Base-by-base conservation (phyloP, 2,329 filamentous ascomycete genomes). In the Ceratocystis diversiconidia region DNA sequence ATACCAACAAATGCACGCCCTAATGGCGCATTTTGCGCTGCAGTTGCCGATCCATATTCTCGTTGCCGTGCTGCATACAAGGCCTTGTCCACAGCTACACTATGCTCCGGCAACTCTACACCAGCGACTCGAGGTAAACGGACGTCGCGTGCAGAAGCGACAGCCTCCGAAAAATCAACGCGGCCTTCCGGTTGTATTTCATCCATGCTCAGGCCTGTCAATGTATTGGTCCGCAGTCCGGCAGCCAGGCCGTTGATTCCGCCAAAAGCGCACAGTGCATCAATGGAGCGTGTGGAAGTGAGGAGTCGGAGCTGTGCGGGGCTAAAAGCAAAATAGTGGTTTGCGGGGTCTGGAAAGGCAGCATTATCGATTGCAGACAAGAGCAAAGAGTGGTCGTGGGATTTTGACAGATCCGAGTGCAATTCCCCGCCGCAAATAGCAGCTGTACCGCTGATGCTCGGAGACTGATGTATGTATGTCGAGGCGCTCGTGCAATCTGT, bases 221-320 rank as follows among this genome's bases (percentile, higher is more conserved):
- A 70, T 2, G 77, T 66, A 68, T 83, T 76, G 60, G 80, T 79
- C 46, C 79, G 75, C 6, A 84, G 73, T 15, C 81, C 81, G 4
- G 73, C 74, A 19, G 79, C 79, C 19, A 84, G 75, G n/a, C 81
- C 82, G 7, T 73, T 70, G 12, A 83, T 70, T 17, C 81, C 81
- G n/a, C 81, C 81, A 68, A 84, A 75, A 17, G 77, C 79, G 61
- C 77, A 75, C 44, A 81, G 78, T 10, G 78, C 80, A 7, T 75
- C 66, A 5, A 81, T 72, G 19, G 74, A 80, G 64, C 80, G 79
- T 28, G 79, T 76, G n/a, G 77, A 79, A 36, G 82, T 70, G 41
- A 84, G 76, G 66, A 79, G 81, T 71, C 79, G 79, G 2, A 84
- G 73, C 66, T 83, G 80, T 3, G 76, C 76, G 1, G 81, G 79